These are phyloP conservation scores for Pseudocercospora fuligena DNA, from an alignment of 2,329 filamentous ascomycete species.

Conservation along the genomic window DNA sequence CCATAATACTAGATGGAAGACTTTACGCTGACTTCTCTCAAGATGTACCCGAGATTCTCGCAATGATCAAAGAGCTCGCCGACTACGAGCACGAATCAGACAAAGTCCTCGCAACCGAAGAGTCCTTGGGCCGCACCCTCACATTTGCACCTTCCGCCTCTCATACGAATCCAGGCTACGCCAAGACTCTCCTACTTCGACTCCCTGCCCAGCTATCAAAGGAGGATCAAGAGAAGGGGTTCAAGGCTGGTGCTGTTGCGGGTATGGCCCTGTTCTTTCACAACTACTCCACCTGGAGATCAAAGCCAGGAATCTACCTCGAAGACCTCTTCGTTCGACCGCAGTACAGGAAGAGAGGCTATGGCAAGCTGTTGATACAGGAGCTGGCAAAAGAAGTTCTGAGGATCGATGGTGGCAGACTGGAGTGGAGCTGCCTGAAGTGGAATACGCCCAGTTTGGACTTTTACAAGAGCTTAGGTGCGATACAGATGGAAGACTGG, in stretches of 20 bases:
- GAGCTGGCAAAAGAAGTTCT: conserved; percentile 80
- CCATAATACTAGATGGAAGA: background rate
- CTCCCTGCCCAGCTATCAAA: conserved; percentile 39
- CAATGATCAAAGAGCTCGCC: conserved; percentile 82
- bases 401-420: conserved; percentile 70
- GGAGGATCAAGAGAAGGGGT: conserved; percentile 27
- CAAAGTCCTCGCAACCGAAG: conserved; percentile 77
- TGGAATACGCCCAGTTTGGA: conserved; percentile 91
- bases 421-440: conserved; percentile 91
- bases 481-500: conserved; percentile 71
- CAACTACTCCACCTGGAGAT: conserved; percentile 93
- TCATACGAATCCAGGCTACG: conserved; percentile 60
- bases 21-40: background rate
- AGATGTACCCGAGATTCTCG: conserved; percentile 84
- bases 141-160: conserved; percentile 66
- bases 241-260: conserved; percentile 52
- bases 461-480: conserved; percentile 74
- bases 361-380: conserved; percentile 75
- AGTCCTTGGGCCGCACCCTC: conserved; percentile 73
- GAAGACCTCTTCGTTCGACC: conserved; percentile 88
- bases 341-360: conserved; percentile 73
- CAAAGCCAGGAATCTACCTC: conserved; percentile 85
- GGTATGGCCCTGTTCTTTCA: conserved; percentile 93
- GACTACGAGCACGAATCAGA: conserved; percentile 81
- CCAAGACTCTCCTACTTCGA: conserved; percentile 73